phyloP scores from a whole-genome alignment of 176 grass and related monocot genomes.

The Cenchrus americanus region DNA sequence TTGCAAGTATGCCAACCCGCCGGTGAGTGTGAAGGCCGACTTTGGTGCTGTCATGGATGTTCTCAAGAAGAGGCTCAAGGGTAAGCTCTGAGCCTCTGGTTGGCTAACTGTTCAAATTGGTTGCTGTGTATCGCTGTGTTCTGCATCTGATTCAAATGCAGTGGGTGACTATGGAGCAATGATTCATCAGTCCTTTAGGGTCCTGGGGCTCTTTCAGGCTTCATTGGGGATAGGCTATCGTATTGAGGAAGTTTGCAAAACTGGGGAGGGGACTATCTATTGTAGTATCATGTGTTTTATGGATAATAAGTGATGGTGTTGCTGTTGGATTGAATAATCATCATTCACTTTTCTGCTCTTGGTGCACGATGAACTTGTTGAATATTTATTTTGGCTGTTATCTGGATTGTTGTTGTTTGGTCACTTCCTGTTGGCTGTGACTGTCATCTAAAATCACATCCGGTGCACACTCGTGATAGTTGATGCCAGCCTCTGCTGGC shows the following conservation, averaged over 20 bases:
- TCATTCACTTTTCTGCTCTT: neutral
- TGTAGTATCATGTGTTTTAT: constrained; percentile 36
- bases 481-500: neutral
- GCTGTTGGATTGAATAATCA: constrained; percentile 42
- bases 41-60: constrained; percentile 95
- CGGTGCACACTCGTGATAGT: neutral
- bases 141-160: constrained; percentile 27
- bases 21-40: constrained; percentile 79
- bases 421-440: neutral
- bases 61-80: constrained; percentile 83
- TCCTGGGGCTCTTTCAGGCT: neutral
- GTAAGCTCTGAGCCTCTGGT: constrained; percentile 54
- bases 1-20: constrained; percentile 80
- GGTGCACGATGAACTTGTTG: neutral
- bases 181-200: constrained; percentile 9
- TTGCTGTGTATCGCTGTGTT: constrained; percentile 30
- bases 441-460: neutral
- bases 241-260: constrained; percentile 6
- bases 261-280: neutral
- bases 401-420: neutral
- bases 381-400: constrained; percentile 13
- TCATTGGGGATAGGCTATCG: constrained; percentile 27
- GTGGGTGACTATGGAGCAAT: constrained; percentile 20
- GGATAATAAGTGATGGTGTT: constrained; percentile 35
- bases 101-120: neutral